Base-by-base conservation (phyloP, 257 asterid genomes). In the Parsonsia alboflavescens region DNA sequence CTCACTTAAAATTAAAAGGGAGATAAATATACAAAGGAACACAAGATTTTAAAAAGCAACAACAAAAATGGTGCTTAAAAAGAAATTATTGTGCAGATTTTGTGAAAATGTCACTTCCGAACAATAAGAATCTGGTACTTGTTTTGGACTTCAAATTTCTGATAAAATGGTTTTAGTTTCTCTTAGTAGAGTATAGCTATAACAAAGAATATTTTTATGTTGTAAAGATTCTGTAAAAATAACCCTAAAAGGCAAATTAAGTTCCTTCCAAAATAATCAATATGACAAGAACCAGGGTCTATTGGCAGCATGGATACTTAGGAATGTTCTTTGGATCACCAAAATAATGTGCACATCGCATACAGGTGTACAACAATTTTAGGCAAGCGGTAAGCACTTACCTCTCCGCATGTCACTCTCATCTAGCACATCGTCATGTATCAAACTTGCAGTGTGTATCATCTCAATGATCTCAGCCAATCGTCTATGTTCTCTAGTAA, bases 371-470 rank as follows among this genome's bases (percentile, higher is more conserved):
- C n/a, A 17, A 44, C 33, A 22, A 49, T 49, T 70, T 61, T 48
- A 41, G 1, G 52, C 58, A 67, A 68, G 42, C 50, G 39, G 39
- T 33, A 33, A 33, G 39, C 24, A 56, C 81, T 54, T 82, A 94
- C 98, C 99, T 89, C 99, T 88, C 11, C 99, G 81, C 89, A 85
- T 81, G 80, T 95, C 96, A 76, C 99, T 95, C 81, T 95, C 99
- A 80, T 95, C 99, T 50, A 95, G 77, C 16, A 95, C 93, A 74
- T 95, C 99, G 79, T 95, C 99, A 42, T 95, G 99, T 83, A 95
- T 89, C 87, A 95, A 84, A 79, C 97, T 92, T 71, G 99, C 99
- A 8, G 99, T 95, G 83, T 95, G 99, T 77, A 95, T 92, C 98
- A 95, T 92, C 82, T 95, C 99, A 74, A 95, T 95, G 78, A 92